Conservation (phyloP, 768 basidiomycete genomes). For the Xerocomus potaroensis region DNA sequence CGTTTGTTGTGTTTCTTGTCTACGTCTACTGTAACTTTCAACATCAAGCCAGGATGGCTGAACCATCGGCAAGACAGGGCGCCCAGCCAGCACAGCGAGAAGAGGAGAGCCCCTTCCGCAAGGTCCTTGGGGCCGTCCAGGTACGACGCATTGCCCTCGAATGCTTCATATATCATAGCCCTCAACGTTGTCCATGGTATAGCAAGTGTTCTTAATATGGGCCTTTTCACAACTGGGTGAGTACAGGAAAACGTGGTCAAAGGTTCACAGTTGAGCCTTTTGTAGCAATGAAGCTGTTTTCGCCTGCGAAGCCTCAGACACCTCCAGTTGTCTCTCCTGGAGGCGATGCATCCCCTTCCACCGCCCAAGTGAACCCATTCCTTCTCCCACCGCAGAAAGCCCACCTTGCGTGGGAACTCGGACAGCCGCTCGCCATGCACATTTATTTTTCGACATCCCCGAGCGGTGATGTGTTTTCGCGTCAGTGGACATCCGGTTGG, state of each 20-base stretch:
- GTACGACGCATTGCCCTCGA: constrained; percentile 29
- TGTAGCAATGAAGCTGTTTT: constrained; percentile 44
- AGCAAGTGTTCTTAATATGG: constrained; percentile 72
- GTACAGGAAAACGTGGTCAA: constrained; percentile 14
- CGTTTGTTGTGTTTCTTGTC: background rate
- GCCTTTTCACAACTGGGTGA: constrained; percentile 62
- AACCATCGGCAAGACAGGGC: constrained; percentile 21
- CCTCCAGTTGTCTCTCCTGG: constrained; percentile 27
- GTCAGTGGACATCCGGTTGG: constrained; percentile 48
- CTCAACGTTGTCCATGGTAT: constrained; percentile 6
- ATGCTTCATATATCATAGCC: background rate
- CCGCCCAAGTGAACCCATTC: constrained; percentile 40
- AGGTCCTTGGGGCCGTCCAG: constrained; percentile 39
- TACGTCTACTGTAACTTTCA: constrained; percentile 6
- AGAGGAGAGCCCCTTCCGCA: constrained; percentile 35
- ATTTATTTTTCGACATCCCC: constrained; percentile 70
- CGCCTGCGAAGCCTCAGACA: constrained; percentile 33
- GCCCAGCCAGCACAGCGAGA: constrained; percentile 20
- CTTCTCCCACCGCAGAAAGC: constrained; percentile 52
- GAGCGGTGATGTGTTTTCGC: constrained; percentile 54
- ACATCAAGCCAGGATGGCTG: constrained; percentile 17
- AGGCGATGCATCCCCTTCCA: constrained; percentile 10
- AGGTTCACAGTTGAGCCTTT: background rate
- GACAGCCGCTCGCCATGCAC: constrained; percentile 62
- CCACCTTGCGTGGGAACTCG: constrained; percentile 56